Percentiles rank a stretch among this genome's conserved stretches.
Evolutionary conservation across 495 filamentous ascomycete species (phyloP).

Genomic region (Neurospora tetrasperma): DNA sequence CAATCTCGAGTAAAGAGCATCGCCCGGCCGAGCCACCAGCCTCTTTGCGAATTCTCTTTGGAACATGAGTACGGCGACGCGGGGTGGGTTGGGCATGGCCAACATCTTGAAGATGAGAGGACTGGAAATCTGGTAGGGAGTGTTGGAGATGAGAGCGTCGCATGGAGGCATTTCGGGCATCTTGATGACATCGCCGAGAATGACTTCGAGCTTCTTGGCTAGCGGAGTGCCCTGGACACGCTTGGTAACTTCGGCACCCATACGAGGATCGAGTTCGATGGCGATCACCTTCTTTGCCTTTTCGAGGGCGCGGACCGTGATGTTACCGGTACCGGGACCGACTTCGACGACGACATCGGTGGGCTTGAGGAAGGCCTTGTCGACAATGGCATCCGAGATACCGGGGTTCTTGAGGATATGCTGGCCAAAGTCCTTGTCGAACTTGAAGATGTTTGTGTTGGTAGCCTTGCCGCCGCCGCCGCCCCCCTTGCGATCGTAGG

Average conservation of each 20-base stretch:
- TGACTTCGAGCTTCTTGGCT: conserved; percentile 69
- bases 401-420: conserved; percentile 95
- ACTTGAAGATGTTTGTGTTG: conserved; percentile 75
- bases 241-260: conserved; percentile 95
- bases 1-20: conserved; percentile 77
- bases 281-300: conserved; percentile 80
- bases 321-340: conserved; percentile 30
- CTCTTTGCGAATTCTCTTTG: conserved; percentile 28
- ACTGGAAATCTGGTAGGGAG: conserved; percentile 87
- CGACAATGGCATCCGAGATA: conserved; percentile 72
- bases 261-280: conserved; percentile 85
- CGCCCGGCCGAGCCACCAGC: conserved; percentile 31
- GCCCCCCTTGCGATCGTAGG: conserved; percentile 43
- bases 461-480: conserved; percentile 32
- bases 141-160: conserved; percentile 89
- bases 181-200: conserved; percentile 92
- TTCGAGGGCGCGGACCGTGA: conserved; percentile 82
- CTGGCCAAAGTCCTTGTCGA: conserved; percentile 53
- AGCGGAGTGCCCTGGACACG: conserved; percentile 78
- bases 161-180: conserved; percentile 66
- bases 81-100: conserved; percentile 55
- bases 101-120: conserved; percentile 90
- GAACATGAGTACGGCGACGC: conserved; percentile 74
- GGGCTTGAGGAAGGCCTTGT: conserved; percentile 83
- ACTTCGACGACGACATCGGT: conserved; percentile 56